Conservation (phyloP, 768 basidiomycete species). For the Solioccasus polychromus region DNA sequence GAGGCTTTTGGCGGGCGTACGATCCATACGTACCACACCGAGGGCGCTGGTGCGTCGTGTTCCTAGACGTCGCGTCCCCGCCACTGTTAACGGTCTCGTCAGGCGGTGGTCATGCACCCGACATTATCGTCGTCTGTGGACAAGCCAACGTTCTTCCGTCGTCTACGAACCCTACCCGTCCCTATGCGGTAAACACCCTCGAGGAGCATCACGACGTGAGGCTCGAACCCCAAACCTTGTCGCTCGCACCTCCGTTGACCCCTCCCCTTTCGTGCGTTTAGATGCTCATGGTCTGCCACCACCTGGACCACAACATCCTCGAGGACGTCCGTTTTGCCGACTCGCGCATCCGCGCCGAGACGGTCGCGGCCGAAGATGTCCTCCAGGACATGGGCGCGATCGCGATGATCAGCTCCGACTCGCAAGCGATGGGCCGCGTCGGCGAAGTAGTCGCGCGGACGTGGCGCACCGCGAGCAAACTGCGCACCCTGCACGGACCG, state of each 20-base stretch:
- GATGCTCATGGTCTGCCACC: slow-evolving; percentile 99
- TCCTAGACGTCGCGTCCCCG: background rate
- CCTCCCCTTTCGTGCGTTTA: too few species aligned
- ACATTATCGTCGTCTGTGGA: slow-evolving; percentile 97
- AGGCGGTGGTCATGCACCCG: slow-evolving; percentile 96
- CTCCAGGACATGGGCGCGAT: slow-evolving; percentile 92
- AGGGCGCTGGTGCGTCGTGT: slow-evolving; percentile 74
- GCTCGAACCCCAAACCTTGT: slow-evolving; percentile 23
- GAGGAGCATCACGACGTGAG: slow-evolving; percentile 96
- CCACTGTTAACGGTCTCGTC: background rate
- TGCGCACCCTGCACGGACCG: slow-evolving; percentile 77
- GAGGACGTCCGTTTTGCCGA: slow-evolving; percentile 97
- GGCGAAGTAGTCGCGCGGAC: slow-evolving; percentile 92
- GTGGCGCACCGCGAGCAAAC: slow-evolving; percentile 97
- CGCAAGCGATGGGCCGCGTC: slow-evolving; percentile 98
- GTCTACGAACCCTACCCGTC: slow-evolving; percentile 96
- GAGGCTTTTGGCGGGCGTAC: slow-evolving; percentile 86
- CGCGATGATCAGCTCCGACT: slow-evolving; percentile 94
- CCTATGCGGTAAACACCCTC: slow-evolving; percentile 86
- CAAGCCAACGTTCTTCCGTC: slow-evolving; percentile 87
- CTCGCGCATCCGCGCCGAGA: slow-evolving; percentile 94
- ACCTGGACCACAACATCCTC: slow-evolving; percentile 84
- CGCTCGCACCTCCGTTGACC: background rate
- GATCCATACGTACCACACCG: slow-evolving; percentile 96
- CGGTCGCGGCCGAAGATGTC: slow-evolving; percentile 96